A percentile compares a stretch with the other conserved stretches of the same genome.
Evolutionary conservation across 306 rosid genomes (phyloP).

Genomic region (Fagus sylvatica): DNA sequence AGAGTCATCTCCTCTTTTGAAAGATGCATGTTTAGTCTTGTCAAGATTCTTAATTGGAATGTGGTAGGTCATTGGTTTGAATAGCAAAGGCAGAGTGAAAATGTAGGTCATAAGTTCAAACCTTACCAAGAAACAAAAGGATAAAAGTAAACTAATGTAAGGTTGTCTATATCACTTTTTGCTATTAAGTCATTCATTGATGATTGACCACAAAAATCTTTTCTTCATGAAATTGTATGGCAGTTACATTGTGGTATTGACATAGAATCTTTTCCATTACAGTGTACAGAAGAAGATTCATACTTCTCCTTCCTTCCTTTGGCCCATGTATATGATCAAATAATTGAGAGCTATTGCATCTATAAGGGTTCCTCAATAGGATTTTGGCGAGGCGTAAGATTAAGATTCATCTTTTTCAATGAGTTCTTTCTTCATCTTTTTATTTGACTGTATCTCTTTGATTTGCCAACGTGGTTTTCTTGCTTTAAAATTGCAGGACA

Average conservation of each 20-base stretch:
- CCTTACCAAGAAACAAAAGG: too few relatives aligned
- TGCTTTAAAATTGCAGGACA: slow-evolving; percentile 57
- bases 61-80: too few relatives aligned
- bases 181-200: not conserved
- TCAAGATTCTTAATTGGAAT: too few relatives aligned
- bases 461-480: not conserved
- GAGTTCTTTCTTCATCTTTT: not conserved
- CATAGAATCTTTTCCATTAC: slow-evolving; percentile 18
- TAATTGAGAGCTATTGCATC: slow-evolving; percentile 79
- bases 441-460: not conserved
- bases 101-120: too few relatives aligned
- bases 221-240: not conserved
- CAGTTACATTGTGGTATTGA: slow-evolving; percentile 12
- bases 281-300: slow-evolving; percentile 75
- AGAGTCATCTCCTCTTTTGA: too few relatives aligned
- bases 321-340: slow-evolving; percentile 83
- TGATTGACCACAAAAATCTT: not conserved
- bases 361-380: slow-evolving; percentile 76
- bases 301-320: slow-evolving; percentile 88
- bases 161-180: too few relatives aligned
- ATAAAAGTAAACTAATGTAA: too few relatives aligned
- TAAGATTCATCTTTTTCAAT: slow-evolving; percentile 5
- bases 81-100: too few relatives aligned
- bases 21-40: too few relatives aligned
- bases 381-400: slow-evolving; percentile 87